Base-by-base conservation (phyloP, 1,139 yeast species). In the Taphrina populina region DNA sequence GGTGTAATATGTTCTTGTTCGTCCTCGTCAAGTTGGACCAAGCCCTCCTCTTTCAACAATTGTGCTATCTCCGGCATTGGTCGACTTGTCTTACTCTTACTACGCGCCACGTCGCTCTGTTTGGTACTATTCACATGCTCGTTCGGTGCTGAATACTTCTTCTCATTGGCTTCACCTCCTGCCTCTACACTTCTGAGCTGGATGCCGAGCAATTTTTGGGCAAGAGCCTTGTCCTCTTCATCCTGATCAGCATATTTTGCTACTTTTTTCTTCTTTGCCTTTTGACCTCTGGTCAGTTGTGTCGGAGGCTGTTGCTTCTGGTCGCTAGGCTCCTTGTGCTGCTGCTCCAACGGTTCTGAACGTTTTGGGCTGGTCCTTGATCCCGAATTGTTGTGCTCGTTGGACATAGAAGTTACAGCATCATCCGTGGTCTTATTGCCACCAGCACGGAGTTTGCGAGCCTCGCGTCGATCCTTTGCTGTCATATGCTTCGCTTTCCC, bases 171-270 rank as follows among this genome's bases (percentile, higher is more conserved):
- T 23, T 36, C 53, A 69, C 59, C 79, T 79, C 64, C 76, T 76
- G 40, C 74, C 52, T 76, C 79, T 23, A 21, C 8, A 63, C 76
- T 78, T 62, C 81, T 81, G 2, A 77, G 73, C 59, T 85, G 88
- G 62, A 84, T 85, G 2, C 97, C 98, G 51, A 92, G 72, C 1
- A 84, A 84, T 59, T 84, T 81, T 85, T 90, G 80, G 60, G 92
- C 77, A 59, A 83, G 65, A 51, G 71, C 66, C 58, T 88, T 77
- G 64, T 92, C 97, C 57, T 87, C 95, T 57, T 88, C 96, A 66
- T 90, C 97, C 58, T 90, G 97, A 60, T 84, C 88, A 1, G 83
- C 88, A 66, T 92, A 92, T 66, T 88, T 90, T 26, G 84, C 84
- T 57, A 86, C 84, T 68, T 87, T 90, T 73, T 87, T 88, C 69